Base-by-base conservation (phyloP, 805 yeast species). In the Metschnikowia colocasiae region DNA sequence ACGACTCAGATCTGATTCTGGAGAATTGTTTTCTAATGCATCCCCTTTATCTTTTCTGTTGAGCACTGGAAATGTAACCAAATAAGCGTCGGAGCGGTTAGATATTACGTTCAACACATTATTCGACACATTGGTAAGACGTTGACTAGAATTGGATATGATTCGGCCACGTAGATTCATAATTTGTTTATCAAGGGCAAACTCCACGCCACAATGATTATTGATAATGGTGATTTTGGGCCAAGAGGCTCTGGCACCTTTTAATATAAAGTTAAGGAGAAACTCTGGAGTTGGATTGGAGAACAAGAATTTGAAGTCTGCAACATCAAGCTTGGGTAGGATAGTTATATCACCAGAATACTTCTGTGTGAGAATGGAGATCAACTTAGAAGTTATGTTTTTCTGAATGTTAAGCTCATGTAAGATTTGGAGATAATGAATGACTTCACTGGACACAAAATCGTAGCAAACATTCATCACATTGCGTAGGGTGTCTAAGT, bases 291-390 rank as follows among this genome's bases (percentile, higher is more conserved):
- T 78, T 1, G 99, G 99, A 59, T 94, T 92, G 18, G 78, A 75
- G 55, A 94, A 73, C 27, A 94, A 63, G 47, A 80, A 81, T 31
- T 74, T 65, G 42, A 87, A 68, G 52, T 88, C 90, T 0, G 73
- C 55, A 44, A 81, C 65, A 32, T 75, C 69, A 48, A 86, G 71
- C 42, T 85, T 87, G 0, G 98, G 99, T 38, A 95, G 65, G 39
- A 94, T 90, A 1, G 98, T 94, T 33, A 94, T 85, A 63, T 94
- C 95, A 1, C 99, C 99, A 10, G 91, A 83, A 62, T 94, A 94
- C 52, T 83, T 82, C 60, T 94, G 99, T 0, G 91, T 79, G 16
- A 94, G 63, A 3, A 94, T 78, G 0, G 95, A 83, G 36, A 84
- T 79, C 38, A 87, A 53, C 54, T 88, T 89, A 9, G 90, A 81